phyloP scores from a whole-genome alignment of 345 rosid species.

The Erodium maritimum region DNA sequence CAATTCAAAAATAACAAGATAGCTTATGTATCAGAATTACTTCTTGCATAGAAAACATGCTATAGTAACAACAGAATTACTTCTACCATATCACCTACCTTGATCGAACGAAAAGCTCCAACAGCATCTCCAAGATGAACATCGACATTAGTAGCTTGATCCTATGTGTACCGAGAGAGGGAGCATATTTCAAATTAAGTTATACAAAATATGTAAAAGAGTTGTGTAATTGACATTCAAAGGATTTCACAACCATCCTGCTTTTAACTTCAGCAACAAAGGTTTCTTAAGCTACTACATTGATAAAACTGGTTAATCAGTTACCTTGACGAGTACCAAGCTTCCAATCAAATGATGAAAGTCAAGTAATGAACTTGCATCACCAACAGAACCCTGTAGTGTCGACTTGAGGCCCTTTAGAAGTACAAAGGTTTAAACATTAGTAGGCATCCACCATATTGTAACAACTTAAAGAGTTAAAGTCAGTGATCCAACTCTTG shows the following conservation, averaged over 20 bases:
- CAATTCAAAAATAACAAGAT: constrained; percentile 7
- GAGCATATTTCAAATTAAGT: constrained; percentile 2
- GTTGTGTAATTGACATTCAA: constrained; percentile 4
- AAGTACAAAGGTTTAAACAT: constrained; percentile 5
- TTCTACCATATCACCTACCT: constrained; percentile 37
- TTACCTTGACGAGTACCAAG: constrained; percentile 74
- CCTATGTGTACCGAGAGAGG: constrained; percentile 25
- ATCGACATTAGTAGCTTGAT: constrained; percentile 48
- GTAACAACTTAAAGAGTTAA: background rate
- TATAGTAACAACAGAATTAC: background rate
- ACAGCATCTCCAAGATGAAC: constrained; percentile 57
- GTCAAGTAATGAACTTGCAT: constrained; percentile 65
- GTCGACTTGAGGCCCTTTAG: constrained; percentile 47
- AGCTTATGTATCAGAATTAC: background rate
- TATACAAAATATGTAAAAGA: constrained; percentile 1
- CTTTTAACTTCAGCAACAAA: background rate
- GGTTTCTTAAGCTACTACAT: background rate
- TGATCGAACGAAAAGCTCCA: constrained; percentile 64
- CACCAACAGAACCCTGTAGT: constrained; percentile 49
- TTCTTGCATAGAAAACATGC: background rate
- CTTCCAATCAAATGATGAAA: constrained; percentile 65
- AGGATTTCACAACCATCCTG: background rate
- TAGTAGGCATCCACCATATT: background rate
- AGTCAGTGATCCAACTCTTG: background rate
- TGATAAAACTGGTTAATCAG: background rate